A percentile compares a stretch with the other conserved stretches of the same genome.
Conservation (phyloP, 768 basidiomycete species). For the Psilocybe sp. region DNA sequence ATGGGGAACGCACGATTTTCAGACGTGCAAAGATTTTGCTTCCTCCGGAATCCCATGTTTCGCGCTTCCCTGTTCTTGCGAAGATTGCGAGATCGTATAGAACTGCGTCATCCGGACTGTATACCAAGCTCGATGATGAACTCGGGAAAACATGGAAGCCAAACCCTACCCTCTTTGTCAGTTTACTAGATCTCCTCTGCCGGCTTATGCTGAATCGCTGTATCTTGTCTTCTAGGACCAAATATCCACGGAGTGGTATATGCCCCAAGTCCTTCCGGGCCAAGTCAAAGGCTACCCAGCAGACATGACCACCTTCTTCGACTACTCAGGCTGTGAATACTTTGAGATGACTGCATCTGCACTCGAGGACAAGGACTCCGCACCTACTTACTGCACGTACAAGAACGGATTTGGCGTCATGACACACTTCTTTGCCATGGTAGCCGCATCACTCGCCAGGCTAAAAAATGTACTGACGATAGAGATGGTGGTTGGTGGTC, state of each 20-base stretch:
- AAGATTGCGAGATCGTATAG: background rate
- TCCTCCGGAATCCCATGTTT: conserved; percentile 2
- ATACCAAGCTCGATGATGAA: conserved; percentile 6
- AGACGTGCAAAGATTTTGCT: conserved; percentile 1
- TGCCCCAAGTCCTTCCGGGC: background rate
- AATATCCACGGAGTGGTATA: conserved; percentile 3
- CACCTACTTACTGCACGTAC: conserved; percentile 1
- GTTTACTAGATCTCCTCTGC: background rate
- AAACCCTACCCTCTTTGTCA: conserved; percentile 18
- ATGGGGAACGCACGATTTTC: background rate
- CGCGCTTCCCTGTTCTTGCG: conserved; percentile 2
- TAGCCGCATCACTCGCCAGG: conserved; percentile 1
- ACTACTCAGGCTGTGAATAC: background rate
- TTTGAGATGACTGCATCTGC: background rate
- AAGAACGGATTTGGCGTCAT: conserved; percentile 2
- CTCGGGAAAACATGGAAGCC: conserved; percentile 16
- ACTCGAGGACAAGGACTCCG: background rate
- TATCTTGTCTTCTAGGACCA: conserved; percentile 5
- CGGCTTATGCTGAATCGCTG: background rate
- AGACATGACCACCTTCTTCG: conserved; percentile 2
- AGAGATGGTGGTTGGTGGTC: conserved; percentile 9
- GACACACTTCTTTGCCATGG: conserved; percentile 11
- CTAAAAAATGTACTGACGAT: conserved; percentile 8
- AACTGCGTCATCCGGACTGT: background rate
- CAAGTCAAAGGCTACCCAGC: conserved; percentile 7